Percentiles rank a stretch among this genome's conserved stretches.
phyloP scores from a whole-genome alignment of 257 asterid genomes.

The Datura wrightii region DNA sequence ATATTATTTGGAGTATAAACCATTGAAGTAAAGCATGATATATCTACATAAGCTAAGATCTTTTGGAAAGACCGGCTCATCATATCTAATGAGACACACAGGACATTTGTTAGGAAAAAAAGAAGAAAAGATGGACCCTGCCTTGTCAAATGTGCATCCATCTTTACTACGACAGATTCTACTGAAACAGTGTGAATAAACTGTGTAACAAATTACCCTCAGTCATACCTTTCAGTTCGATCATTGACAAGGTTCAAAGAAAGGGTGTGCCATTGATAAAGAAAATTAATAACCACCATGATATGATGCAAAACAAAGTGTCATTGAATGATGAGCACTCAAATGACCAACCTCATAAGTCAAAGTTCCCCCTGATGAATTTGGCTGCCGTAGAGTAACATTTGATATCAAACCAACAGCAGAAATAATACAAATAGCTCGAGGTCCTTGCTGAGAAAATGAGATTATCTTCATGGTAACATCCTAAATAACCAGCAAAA shows the following conservation, averaged over 20 bases:
- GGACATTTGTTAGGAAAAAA: neutral
- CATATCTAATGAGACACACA: neutral
- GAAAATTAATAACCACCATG: neutral
- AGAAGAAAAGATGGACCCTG: neutral
- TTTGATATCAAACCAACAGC: slow-evolving; percentile 76
- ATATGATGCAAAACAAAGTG: neutral
- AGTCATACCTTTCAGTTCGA: neutral
- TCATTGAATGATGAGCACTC: neutral
- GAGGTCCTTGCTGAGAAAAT: slow-evolving; percentile 80
- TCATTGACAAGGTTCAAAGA: neutral
- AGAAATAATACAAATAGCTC: slow-evolving; percentile 81
- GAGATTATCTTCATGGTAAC: slow-evolving; percentile 67
- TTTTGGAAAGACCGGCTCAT: neutral
- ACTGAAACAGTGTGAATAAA: neutral
- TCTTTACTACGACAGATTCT: neutral
- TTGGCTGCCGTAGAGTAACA: slow-evolving; percentile 77
- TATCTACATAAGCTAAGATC: neutral
- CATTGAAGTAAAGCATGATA: neutral
- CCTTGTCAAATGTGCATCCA: neutral
- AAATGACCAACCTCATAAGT: slow-evolving; percentile 66
- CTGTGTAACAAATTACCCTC: neutral
- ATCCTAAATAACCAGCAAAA: slow-evolving; percentile 51
- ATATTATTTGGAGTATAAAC: neutral
- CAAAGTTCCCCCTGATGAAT: slow-evolving; percentile 76
- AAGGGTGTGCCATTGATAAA: neutral